Conservation (phyloP, 306 rosid genomes). For the Nissolia schottii region DNA sequence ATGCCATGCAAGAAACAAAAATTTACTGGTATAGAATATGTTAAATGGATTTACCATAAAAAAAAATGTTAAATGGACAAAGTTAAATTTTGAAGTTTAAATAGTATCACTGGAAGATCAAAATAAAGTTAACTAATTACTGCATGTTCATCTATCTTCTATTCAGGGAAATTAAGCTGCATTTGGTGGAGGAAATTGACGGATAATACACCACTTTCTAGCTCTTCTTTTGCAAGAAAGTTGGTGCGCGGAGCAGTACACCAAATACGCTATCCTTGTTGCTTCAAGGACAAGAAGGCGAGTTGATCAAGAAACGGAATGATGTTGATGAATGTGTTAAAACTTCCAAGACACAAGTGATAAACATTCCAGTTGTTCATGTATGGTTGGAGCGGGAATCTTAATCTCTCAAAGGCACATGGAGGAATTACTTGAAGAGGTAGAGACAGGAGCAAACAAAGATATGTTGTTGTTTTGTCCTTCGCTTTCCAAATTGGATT, state of each 20-base stretch:
- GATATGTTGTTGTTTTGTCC: background rate
- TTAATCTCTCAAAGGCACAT: background rate
- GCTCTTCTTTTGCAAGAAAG: background rate
- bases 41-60: no score
- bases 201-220: background rate
- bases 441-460: background rate
- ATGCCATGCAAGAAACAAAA: no score
- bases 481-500: background rate
- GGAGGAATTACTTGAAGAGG: background rate
- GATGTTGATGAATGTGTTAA: background rate
- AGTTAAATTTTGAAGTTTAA: no score
- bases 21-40: no score
- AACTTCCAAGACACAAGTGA: background rate
- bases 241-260: background rate
- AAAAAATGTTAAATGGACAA: no score
- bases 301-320: background rate
- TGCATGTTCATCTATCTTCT: background rate
- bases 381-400: conserved; percentile 14
- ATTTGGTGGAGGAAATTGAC: no score
- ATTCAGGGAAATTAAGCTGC: background rate
- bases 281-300: background rate
- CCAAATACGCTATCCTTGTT: background rate
- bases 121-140: no score
- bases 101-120: no score
- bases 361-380: background rate